Evolutionary conservation across 805 yeast species (phyloP).

Genomic region (Ascoidea tarda): DNA sequence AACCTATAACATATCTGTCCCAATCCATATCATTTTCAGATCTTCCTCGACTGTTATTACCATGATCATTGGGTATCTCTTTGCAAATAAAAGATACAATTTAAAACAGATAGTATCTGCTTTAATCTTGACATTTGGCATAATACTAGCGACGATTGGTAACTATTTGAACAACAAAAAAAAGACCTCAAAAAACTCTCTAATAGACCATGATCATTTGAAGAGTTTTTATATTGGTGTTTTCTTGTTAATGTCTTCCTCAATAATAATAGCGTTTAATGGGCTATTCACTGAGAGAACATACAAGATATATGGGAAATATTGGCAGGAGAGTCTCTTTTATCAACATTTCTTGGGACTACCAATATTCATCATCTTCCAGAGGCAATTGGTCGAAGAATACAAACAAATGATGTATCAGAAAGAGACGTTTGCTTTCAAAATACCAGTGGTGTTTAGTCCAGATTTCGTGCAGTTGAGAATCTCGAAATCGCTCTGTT

Average conservation of each 20-base stretch:
- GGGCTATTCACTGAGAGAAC: conserved; percentile 44
- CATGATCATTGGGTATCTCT: conserved; percentile 36
- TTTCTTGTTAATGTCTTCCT: conserved; percentile 28
- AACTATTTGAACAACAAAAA: not conserved
- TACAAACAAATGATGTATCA: conserved; percentile 10
- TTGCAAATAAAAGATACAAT: conserved; percentile 32
- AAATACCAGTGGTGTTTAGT: not conserved
- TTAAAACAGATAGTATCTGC: conserved; percentile 34
- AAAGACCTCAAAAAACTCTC: conserved; percentile 7
- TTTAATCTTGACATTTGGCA: conserved; percentile 38
- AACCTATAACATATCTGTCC: conserved; percentile 42
- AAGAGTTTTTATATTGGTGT: conserved; percentile 18
- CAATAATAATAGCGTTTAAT: conserved; percentile 38
- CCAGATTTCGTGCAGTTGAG: not conserved
- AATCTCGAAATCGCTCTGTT: conserved; percentile 15
- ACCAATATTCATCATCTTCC: conserved; percentile 32
- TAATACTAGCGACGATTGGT: conserved; percentile 24
- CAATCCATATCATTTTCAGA: conserved; percentile 52
- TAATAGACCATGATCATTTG: not conserved
- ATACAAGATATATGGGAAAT: conserved; percentile 32
- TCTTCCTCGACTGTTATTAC: conserved; percentile 52
- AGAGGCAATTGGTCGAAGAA: conserved; percentile 18
- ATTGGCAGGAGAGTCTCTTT: conserved; percentile 55
- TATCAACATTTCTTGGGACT: conserved; percentile 42
- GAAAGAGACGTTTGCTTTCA: not conserved